Conservation (phyloP, 371 early-diverging fungal species). For the Rhizomucor pusillus region DNA sequence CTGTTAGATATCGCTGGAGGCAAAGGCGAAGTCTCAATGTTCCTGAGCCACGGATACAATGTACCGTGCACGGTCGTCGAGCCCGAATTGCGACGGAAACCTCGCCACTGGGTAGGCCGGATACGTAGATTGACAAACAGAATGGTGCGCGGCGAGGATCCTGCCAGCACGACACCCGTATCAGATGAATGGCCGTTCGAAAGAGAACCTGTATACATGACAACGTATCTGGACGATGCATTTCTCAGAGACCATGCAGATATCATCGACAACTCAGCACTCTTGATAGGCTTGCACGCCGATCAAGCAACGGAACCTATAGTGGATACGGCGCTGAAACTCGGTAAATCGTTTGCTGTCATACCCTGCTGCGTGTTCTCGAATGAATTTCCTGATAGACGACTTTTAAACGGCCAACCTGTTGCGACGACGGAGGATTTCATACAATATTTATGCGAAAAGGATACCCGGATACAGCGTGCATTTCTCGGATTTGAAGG, state of each 20-base stretch:
- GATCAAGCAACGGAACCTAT: constrained; percentile 64
- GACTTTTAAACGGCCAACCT: constrained; percentile 28
- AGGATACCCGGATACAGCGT: constrained; percentile 35
- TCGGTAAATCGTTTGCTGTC: constrained; percentile 53
- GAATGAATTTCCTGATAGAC: constrained; percentile 44
- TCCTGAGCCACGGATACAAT: constrained; percentile 44
- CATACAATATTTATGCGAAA: constrained; percentile 52
- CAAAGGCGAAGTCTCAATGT: constrained; percentile 56
- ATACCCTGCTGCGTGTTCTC: constrained; percentile 65
- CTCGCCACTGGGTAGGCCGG: constrained; percentile 48
- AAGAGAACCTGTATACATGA: constrained; percentile 32
- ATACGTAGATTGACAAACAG: constrained; percentile 29
- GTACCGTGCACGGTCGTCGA: constrained; percentile 51
- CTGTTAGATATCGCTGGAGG: constrained; percentile 63
- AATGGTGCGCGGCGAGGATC: constrained; percentile 17
- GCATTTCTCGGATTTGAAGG: constrained; percentile 59
- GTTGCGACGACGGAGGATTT: constrained; percentile 53
- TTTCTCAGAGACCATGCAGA: constrained; percentile 35
- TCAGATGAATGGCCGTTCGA: constrained; percentile 28
- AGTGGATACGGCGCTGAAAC: constrained; percentile 46
- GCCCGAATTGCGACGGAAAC: constrained; percentile 47
- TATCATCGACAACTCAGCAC: constrained; percentile 22
- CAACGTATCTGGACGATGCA: constrained; percentile 36
- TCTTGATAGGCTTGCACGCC: constrained; percentile 56
- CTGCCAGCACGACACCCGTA: constrained; percentile 9